Percentiles rank a stretch among this genome's conserved stretches.
phyloP scores from a whole-genome alignment of 352 stramenopile species.

The Globisporangium acanthophoron region DNA sequence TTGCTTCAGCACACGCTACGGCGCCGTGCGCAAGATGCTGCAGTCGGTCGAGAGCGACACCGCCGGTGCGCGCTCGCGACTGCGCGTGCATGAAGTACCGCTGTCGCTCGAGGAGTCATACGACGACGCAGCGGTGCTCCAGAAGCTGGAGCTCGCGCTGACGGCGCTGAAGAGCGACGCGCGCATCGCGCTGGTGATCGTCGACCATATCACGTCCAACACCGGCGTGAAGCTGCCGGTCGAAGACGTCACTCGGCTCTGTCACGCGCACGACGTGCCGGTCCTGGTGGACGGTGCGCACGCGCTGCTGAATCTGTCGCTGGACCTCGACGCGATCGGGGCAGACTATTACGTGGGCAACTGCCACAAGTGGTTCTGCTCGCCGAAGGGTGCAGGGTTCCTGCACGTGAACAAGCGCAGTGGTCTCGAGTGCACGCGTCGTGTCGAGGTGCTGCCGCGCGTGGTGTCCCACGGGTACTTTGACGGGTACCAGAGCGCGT shows the following conservation, averaged over 20 bases:
- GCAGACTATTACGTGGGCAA: constrained; percentile 93
- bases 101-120: constrained; percentile 60
- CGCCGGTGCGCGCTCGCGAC: neutral
- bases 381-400: constrained; percentile 83
- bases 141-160: constrained; percentile 29
- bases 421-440: neutral
- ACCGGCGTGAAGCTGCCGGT: constrained; percentile 88
- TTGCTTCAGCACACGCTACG: constrained; percentile 85
- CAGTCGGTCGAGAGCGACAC: constrained; percentile 22
- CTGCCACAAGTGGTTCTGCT: constrained; percentile 95
- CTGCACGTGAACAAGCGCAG: constrained; percentile 61
- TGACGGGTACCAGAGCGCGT: constrained; percentile 86
- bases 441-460: constrained; percentile 41
- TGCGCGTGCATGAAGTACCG: constrained; percentile 51
- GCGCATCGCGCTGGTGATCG: constrained; percentile 59
- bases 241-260: constrained; percentile 62
- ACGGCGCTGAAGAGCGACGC: constrained; percentile 18
- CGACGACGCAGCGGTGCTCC: constrained; percentile 45
- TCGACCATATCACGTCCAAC: constrained; percentile 94
- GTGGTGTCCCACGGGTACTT: constrained; percentile 91
- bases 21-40: constrained; percentile 92
- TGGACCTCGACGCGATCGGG: constrained; percentile 58
- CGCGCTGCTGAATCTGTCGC: constrained; percentile 72
- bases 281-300: constrained; percentile 92
- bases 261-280: constrained; percentile 34